Evolutionary conservation across 1,284 basidiomycete genomes (phyloP).

Genomic region (Porodaedalea pini): DNA sequence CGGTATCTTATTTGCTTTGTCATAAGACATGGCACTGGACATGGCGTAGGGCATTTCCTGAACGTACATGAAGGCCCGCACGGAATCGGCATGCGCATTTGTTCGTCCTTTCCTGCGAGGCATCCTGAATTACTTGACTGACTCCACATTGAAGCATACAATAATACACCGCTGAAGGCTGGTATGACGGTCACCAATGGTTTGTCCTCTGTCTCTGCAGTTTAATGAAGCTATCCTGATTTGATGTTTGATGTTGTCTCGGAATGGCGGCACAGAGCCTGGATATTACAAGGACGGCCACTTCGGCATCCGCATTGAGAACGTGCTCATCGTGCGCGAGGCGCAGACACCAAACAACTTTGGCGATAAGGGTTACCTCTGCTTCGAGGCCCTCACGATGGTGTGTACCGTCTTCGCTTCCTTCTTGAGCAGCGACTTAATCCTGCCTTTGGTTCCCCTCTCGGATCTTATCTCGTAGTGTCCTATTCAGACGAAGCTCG

Average conservation of each 20-base stretch:
- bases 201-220: constrained; percentile 24
- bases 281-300: constrained; percentile 92
- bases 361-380: constrained; percentile 77
- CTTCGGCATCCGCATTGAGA: constrained; percentile 94
- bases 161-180: constrained; percentile 66
- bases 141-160: constrained; percentile 46
- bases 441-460: not conserved
- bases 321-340: constrained; percentile 73
- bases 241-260: too few relatives aligned
- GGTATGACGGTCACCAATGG: constrained; percentile 92
- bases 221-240: not conserved
- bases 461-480: constrained; percentile 40
- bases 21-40: constrained; percentile 82
- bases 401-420: constrained; percentile 30
- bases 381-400: constrained; percentile 86
- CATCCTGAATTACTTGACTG: not conserved
- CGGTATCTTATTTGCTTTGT: constrained; percentile 10
- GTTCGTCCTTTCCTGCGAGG: constrained; percentile 33
- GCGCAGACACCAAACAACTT: constrained; percentile 80
- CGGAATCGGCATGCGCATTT: constrained; percentile 78
- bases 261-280: constrained; percentile 74
- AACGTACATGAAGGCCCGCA: constrained; percentile 96
- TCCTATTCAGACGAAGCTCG: constrained; percentile 85
- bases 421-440: constrained; percentile 18
- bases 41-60: constrained; percentile 89